Conservation (phyloP, 2,329 filamentous ascomycete species). For the Ophiognomonia clavigignenti-juglandacearum region DNA sequence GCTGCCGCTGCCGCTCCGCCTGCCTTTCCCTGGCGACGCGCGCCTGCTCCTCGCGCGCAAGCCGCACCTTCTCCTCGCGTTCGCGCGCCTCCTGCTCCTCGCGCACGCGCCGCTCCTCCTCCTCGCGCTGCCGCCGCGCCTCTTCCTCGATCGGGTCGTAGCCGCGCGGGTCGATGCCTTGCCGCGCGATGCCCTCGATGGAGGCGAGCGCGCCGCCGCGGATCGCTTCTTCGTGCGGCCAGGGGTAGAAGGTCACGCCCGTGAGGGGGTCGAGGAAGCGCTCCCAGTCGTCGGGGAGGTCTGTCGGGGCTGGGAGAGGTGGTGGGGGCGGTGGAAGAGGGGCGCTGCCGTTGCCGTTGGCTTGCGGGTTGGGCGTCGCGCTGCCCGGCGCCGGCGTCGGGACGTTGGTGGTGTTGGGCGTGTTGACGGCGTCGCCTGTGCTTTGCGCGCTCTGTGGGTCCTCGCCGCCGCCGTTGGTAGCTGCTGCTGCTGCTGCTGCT, state of each 20-base stretch:
- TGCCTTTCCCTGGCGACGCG: slow-evolving; percentile 41
- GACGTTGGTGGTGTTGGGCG: slow-evolving; percentile 18
- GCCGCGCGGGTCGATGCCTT: slow-evolving; percentile 56
- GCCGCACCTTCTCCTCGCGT: slow-evolving; percentile 29
- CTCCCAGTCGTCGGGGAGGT: slow-evolving; percentile 43
- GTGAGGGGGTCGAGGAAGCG: slow-evolving; percentile 51
- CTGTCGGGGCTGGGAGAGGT: slow-evolving; percentile 24
- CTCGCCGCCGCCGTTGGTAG: slow-evolving; percentile 28
- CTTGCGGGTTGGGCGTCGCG: slow-evolving; percentile 16
- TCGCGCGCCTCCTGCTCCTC: slow-evolving; percentile 36
- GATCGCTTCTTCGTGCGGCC: slow-evolving; percentile 69
- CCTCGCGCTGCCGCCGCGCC: slow-evolving; percentile 44
- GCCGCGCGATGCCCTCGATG: slow-evolving; percentile 57
- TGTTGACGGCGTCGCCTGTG: slow-evolving; percentile 16
- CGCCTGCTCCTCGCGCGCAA: slow-evolving; percentile 42
- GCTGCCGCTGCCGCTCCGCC: slow-evolving; percentile 38
- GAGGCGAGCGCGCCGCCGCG: slow-evolving; percentile 61
- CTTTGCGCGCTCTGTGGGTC: slow-evolving; percentile 28
- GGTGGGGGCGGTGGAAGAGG: slow-evolving; percentile 16
- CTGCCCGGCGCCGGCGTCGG: slow-evolving; percentile 20
- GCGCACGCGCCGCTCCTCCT: slow-evolving; percentile 45
- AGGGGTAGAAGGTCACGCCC: slow-evolving; percentile 65
- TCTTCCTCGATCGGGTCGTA: slow-evolving; percentile 56
- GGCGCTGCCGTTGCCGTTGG: slow-evolving; percentile 13
- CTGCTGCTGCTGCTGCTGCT: slow-evolving; percentile 46